Percentiles rank a stretch among this genome's conserved stretches.
Conservation (phyloP, 176 grass and related monocot genomes). For the Panicum miliaceum region DNA sequence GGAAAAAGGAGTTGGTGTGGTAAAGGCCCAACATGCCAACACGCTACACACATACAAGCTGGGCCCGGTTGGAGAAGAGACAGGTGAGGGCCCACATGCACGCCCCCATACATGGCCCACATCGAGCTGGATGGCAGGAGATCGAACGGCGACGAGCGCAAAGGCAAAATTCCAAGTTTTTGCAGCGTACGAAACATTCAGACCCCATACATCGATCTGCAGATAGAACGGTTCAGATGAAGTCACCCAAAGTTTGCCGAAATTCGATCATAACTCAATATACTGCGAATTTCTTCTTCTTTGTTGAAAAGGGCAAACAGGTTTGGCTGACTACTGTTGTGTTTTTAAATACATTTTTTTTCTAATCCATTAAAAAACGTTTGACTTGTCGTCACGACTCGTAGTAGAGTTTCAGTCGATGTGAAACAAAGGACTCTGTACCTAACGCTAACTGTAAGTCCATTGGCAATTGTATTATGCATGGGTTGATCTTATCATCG, state of each 20-base stretch:
- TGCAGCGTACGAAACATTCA: neutral
- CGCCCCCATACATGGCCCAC: neutral
- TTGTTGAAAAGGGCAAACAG: neutral
- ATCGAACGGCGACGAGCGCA: neutral
- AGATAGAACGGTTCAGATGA: neutral
- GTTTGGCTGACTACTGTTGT: neutral
- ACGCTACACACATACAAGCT: neutral
- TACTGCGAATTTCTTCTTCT: neutral
- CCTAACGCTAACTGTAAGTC: neutral
- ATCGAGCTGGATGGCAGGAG: neutral
- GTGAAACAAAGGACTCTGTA: neutral
- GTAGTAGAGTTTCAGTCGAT: neutral
- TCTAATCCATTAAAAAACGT: neutral
- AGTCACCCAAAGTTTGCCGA: neutral
- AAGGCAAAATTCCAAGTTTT: neutral
- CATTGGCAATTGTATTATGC: neutral
- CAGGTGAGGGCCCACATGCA: neutral
- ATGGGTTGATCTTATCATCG: constrained; percentile 4
- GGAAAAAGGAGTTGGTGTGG: neutral
- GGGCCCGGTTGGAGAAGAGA: neutral
- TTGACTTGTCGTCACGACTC: neutral
- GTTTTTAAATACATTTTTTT: neutral
- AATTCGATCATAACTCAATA: neutral
- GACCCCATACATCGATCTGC: neutral
- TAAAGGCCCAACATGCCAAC: neutral